Evolutionary conservation across 352 stramenopile genomes (phyloP), one percentile per base, ranked within the genome.

Genomic region (Pythium plurisporium): DNA sequence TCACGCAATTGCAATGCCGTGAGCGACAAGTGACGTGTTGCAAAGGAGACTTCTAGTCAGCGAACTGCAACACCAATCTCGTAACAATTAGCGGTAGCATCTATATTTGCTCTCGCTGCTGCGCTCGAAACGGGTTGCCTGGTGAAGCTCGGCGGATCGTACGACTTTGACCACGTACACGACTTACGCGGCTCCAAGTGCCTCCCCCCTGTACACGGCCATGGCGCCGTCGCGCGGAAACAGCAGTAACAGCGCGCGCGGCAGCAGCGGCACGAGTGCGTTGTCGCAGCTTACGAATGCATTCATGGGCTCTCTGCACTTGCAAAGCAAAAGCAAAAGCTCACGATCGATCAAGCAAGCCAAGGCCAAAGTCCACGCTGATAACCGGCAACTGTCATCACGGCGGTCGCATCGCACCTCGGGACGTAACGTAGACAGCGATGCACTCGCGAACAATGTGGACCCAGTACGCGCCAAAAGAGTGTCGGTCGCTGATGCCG

Each of bases 351-450:
- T 54, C 26, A 54, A 52, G 26, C 10, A 11, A 0, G n/a, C 10
- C 9, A 64, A 60, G 22, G 27, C 27, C 12, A 67, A 67, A 43
- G 52, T 67, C 3, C 46, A 53, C n/a, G 50, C 31, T 5, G 59
- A 67, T 37, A 67, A 49, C 27, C 50, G 45, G 1, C 20, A 36
- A 12, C 17, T 30, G 22, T 23, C 34, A 15, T 67, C 59, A 9
- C 43, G 45, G 10, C 59, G 59, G 14, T 67, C 59, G 19, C 20
- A 36, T 5, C 59, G 51, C 11, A 62, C 59, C 3, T 50, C 60
- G 4, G 59, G 51, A 22, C 51, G 53, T 9, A 61, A 50, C 26
- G 50, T 25, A 1, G 59, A 61, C 44, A 36, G 29, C 2, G 56
- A 58, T n/a, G 17, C 22, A 8, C 15, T 23, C 36, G 36, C 36